Evolutionary conservation across 2,329 filamentous ascomycete genomes (phyloP), one percentile per base, ranked within the genome.

Genomic region (Nigrospora oryzae): DNA sequence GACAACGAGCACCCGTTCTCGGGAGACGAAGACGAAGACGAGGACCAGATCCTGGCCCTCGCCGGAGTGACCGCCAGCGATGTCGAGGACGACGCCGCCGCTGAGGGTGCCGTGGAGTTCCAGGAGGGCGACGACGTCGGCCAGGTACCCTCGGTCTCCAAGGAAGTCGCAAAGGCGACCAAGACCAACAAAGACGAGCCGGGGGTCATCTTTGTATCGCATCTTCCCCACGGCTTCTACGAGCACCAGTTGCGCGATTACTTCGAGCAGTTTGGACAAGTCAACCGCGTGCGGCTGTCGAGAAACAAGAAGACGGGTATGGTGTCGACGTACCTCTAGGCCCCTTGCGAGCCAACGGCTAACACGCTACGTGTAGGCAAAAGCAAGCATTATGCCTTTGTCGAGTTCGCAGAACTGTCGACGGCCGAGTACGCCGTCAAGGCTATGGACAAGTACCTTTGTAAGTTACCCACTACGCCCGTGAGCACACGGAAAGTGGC

Each of bases 201-300:
- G 2, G 91, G 90, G 39, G 83, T 93, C 36, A 75, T 97, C 59
- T 97, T 95, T 68, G 75, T 98, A 57, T 89, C 88, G 61, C 88
- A 89, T 52, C 84, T 95, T 48, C 90, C 90, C 35, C 68, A 67
- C 52, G 87, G 93, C 68, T 98, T 98, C 79, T 97, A 91, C 74
- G 93, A 98, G 70, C 80, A 89, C 58, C 86, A 97, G 69, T 94
- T 98, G 85, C 82, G 81, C 56, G 81, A 83, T 52, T 98, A 97
- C 73, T 95, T 97, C 62, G 79, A 82, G 44, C 93, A 98, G 65
- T 98, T 98, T 55, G 93, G 93, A 54, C 73, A 79, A 13, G 89
- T 98, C 56, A 28, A 28, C 23, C 23, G 23, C 23, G 23, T 28
- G 23, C 23, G 23, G 23, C 23, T 28, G 23, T 28, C 23, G 8